Base-by-base conservation (phyloP, 306 rosid genomes). In the Sicyos baderoa region DNA sequence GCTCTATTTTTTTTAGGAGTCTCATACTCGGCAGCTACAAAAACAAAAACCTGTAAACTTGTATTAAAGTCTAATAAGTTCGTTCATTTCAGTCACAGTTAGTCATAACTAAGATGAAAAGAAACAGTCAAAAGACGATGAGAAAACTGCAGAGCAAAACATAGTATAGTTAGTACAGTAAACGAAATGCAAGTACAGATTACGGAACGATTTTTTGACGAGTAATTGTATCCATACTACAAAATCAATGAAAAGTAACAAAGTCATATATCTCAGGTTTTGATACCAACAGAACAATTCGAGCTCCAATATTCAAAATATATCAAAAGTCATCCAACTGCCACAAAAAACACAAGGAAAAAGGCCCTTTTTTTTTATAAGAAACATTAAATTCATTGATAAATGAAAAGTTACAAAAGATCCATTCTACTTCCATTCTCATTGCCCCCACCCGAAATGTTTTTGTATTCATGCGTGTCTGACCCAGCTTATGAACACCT, bases 1-100 rank as follows among this genome's bases (percentile, higher is more conserved):
- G n/a, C n/a, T n/a, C n/a, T n/a, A n/a, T n/a, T n/a, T n/a, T n/a
- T n/a, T 78, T 82, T 79, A 12, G 86, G 82, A 59, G 84, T 85
- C 80, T 76, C 79, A 72, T 87, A 87, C 71, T 87, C 88, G 57
- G 93, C 89, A 70, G 89, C 89, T 42, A 85, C 11, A 78, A 83
- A 87, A 45, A 79, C 89, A 49, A 85, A 83, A 63, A 87, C 88
- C 89, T 85, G 85, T 40, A 49, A 59, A 68, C 58, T 55, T 55
- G 57, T 14, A 32, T 58, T 63, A 72, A 59, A 56, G 44, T 53
- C 65, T 54, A 45, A 7, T 71, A 54, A 35, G 2, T 32, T 2
- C 10, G 15, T 45, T 45, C 53, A 45, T 45, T 45, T 66, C 37
- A 45, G 52, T 22, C 40, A 45, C 40, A 45, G 27, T 37, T 21